A percentile compares a stretch with the other conserved stretches of the same genome.
Evolutionary conservation across 306 rosid genomes (phyloP).

Genomic region (Rosa rugosa): DNA sequence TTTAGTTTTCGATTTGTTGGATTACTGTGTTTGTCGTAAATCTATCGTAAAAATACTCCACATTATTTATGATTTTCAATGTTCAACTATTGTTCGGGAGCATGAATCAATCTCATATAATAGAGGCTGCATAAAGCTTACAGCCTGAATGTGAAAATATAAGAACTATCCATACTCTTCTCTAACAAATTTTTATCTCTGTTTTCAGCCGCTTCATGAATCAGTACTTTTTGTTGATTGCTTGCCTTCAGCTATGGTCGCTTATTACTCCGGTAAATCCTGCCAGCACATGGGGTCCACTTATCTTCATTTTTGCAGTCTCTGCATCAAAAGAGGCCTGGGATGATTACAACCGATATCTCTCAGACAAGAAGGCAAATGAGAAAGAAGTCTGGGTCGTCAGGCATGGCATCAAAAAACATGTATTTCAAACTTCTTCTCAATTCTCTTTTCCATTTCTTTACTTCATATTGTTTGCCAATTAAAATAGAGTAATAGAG

Average conservation of each 20-base stretch:
- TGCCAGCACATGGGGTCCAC: conserved; percentile 99
- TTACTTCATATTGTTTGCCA: conserved; percentile 12
- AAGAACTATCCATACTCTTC: background rate
- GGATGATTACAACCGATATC: conserved; percentile 97
- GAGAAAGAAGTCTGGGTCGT: conserved; percentile 97
- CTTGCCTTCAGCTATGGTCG: conserved; percentile 98
- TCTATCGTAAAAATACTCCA: background rate
- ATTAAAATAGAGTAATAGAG: background rate
- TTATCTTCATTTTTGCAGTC: conserved; percentile 93
- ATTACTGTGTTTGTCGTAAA: background rate
- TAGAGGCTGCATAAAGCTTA: background rate
- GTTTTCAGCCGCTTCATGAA: conserved; percentile 97
- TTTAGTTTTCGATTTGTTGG: background rate
- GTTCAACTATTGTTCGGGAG: background rate
- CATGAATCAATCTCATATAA: background rate
- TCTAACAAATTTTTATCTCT: conserved; percentile 26
- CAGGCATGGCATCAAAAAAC: conserved; percentile 73
- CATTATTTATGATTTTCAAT: background rate
- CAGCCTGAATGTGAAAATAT: background rate
- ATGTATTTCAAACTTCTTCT: conserved; percentile 43
- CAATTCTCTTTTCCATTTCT: conserved; percentile 17
- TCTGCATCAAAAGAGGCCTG: conserved; percentile 98
- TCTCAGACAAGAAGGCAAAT: conserved; percentile 95
- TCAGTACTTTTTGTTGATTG: conserved; percentile 96
- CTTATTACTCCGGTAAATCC: conserved; percentile 99